Evolutionary conservation across 345 rosid genomes (phyloP).

Genomic region (Rhodamnia argentea): DNA sequence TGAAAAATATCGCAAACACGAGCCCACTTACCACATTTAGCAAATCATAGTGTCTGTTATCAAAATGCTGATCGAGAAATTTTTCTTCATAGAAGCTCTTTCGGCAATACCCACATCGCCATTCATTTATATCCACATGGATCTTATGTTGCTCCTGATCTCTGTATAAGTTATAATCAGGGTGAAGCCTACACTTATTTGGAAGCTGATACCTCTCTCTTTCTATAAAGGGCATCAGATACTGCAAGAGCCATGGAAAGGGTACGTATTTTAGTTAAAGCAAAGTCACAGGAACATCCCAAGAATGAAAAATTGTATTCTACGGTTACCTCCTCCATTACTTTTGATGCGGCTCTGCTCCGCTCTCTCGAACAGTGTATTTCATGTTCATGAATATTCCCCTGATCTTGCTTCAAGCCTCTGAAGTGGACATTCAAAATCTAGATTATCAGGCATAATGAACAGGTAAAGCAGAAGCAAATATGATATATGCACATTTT

Average conservation of each 20-base stretch:
- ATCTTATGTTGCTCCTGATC: slow-evolving; percentile 62
- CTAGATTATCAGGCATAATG: not conserved
- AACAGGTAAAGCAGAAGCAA: not conserved
- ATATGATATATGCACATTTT: not conserved
- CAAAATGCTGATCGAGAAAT: slow-evolving; percentile 54
- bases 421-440: slow-evolving; percentile 7
- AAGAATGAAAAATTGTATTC: not conserved
- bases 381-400: slow-evolving; percentile 26
- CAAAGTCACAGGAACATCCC: not conserved
- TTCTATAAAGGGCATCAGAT: slow-evolving; percentile 57
- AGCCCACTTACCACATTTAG: slow-evolving; percentile 39
- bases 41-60: slow-evolving; percentile 42
- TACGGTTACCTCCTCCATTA: slow-evolving; percentile 37
- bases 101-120: slow-evolving; percentile 62
- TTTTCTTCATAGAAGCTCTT: slow-evolving; percentile 59
- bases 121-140: slow-evolving; percentile 41
- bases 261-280: not conserved
- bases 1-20: not conserved
- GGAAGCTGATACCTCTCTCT: slow-evolving; percentile 33
- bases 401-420: slow-evolving; percentile 12
- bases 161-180: slow-evolving; percentile 41
- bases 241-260: slow-evolving; percentile 19
- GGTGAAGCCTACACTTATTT: slow-evolving; percentile 43
- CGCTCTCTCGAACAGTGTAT: slow-evolving; percentile 69
- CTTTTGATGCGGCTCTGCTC: slow-evolving; percentile 52